Percentiles rank a stretch among this genome's conserved stretches.
These are phyloP conservation scores for Pleurotus ostreatus DNA, from an alignment of 768 basidiomycete genomes.

Conservation along the genomic window DNA sequence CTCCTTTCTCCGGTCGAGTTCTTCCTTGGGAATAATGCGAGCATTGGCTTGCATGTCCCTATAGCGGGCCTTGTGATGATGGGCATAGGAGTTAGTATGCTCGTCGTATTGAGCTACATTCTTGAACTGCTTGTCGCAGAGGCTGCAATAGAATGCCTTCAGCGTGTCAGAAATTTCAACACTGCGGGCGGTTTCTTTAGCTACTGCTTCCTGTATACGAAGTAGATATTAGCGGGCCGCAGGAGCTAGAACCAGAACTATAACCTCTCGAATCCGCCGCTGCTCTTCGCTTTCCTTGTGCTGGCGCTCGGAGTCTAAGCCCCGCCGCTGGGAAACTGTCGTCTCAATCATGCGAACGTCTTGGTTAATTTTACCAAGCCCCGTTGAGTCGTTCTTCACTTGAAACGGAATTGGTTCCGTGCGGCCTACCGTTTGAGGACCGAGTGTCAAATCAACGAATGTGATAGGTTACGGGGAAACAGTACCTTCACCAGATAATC, in stretches of 20 bases:
- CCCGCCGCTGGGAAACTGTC: constrained; percentile 79
- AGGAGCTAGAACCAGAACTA: constrained; percentile 21
- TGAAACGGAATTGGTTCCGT: constrained; percentile 82
- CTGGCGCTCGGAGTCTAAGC: constrained; percentile 77
- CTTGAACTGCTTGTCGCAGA: constrained; percentile 87
- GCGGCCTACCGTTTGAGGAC: constrained; percentile 47
- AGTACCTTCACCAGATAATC: constrained; percentile 71
- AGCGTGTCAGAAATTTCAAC: constrained; percentile 67
- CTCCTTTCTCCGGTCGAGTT: constrained; percentile 73
- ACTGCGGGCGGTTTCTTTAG: constrained; percentile 61
- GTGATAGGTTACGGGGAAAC: neutral
- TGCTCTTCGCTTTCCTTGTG: constrained; percentile 79
- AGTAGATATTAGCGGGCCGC: neutral
- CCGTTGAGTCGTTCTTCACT: constrained; percentile 72
- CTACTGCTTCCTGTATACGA: constrained; percentile 50
- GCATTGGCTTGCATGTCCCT: constrained; percentile 78
- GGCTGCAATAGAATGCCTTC: constrained; percentile 71
- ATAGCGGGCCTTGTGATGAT: constrained; percentile 80
- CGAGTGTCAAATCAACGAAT: neutral
- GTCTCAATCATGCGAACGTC: constrained; percentile 84
- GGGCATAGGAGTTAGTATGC: constrained; percentile 86
- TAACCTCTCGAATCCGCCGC: constrained; percentile 62
- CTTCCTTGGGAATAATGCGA: constrained; percentile 61
- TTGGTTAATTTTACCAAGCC: constrained; percentile 74
- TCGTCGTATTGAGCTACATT: constrained; percentile 86